Conservation (phyloP, 768 basidiomycete genomes). For the Lentinula sp. region DNA sequence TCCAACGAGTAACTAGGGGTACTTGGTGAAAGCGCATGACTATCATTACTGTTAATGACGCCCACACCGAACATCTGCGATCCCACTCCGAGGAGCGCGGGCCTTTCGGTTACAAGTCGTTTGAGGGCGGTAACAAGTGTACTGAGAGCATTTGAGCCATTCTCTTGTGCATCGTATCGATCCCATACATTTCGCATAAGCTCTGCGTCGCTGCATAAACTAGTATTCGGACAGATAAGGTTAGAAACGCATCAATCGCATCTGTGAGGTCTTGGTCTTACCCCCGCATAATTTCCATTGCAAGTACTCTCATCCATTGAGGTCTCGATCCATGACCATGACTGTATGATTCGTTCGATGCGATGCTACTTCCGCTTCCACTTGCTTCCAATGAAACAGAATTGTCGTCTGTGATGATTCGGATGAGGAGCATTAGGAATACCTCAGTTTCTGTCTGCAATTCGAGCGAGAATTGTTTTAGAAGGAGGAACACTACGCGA, state of each 20-base stretch:
- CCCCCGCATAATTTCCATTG: constrained; percentile 92
- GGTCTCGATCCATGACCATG: constrained; percentile 39
- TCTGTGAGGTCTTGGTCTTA: constrained; percentile 18
- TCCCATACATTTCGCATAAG: constrained; percentile 77
- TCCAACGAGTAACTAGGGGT: constrained; percentile 52
- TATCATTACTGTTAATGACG: constrained; percentile 21
- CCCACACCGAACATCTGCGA: constrained; percentile 82
- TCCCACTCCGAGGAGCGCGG: constrained; percentile 71
- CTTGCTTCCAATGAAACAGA: background rate
- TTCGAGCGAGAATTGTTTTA: constrained; percentile 85
- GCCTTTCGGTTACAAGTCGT: constrained; percentile 84
- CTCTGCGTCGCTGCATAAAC: constrained; percentile 74
- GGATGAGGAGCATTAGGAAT: constrained; percentile 71
- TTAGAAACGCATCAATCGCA: no score
- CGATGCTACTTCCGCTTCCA: constrained; percentile 14
- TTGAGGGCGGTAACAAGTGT: constrained; percentile 80
- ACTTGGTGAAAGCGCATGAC: constrained; percentile 21
- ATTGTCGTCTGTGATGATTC: constrained; percentile 52
- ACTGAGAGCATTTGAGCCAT: constrained; percentile 66
- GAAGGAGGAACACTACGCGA: constrained; percentile 87
- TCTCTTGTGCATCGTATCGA: constrained; percentile 59
- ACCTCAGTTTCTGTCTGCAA: constrained; percentile 81
- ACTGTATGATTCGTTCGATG: constrained; percentile 16
- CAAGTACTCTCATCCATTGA: constrained; percentile 84
- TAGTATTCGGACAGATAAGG: constrained; percentile 14